Evolutionary conservation across 192 early-diverging fungal genomes (phyloP).

Genomic region (Dissophora globulifera): DNA sequence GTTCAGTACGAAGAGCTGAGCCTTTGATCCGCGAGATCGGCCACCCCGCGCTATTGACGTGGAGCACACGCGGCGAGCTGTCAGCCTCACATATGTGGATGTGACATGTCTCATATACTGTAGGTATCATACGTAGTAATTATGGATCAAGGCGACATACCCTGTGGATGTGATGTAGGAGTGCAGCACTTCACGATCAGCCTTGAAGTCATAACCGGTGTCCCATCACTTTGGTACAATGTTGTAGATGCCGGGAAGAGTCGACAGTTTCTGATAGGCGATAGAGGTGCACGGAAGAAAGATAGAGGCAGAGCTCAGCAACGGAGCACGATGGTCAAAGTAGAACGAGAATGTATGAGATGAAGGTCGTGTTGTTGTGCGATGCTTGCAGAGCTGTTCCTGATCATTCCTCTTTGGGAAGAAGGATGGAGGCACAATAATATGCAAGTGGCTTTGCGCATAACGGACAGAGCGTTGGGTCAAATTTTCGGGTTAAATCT

Average conservation of each 20-base stretch:
- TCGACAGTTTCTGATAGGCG: background rate
- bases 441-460: background rate
- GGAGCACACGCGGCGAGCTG: background rate
- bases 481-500: background rate
- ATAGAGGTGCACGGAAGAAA: no score
- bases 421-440: no score
- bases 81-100: no score
- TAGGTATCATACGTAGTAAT: background rate
- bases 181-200: conserved; percentile 28
- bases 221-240: conserved; percentile 25
- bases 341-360: background rate
- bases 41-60: conserved; percentile 8
- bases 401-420: conserved; percentile 20
- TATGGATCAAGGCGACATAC: background rate
- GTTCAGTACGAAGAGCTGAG: background rate
- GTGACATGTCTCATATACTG: no score
- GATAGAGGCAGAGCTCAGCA: no score
- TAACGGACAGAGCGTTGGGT: no score
- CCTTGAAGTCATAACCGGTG: conserved; percentile 49
- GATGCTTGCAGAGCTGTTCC: no score
- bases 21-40: conserved; percentile 4
- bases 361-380: no score
- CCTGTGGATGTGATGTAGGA: conserved; percentile 9
- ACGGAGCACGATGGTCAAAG: no score
- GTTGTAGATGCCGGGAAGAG: background rate